Base-by-base conservation (phyloP, 176 grass and related monocot genomes). In the Avena sativa region DNA sequence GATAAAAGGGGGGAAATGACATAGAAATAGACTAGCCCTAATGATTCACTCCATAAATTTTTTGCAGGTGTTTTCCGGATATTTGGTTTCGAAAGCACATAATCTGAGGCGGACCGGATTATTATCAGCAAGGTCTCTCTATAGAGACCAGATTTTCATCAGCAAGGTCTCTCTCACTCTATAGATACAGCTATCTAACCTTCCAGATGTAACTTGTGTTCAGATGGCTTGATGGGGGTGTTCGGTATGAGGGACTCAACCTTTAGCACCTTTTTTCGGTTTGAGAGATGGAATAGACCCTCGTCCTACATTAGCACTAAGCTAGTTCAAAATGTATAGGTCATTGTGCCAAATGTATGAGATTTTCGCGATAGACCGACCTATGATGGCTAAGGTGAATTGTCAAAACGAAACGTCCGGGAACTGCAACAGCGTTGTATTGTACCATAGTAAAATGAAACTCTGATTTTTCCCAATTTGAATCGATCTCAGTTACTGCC, bases 41-140 rank as follows among this genome's bases (percentile, higher is more conserved):
- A 83, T 14, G 19, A 76, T 49, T 68, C 14, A 0, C 17, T 46
- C 30, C 26, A 4, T 83, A 15, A 43, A 8, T 43, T 61, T 81
- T 68, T 71, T 89, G 80, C 95, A 92, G 95, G 95, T 81, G 86
- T 97, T 62, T 94, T 97, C 66, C 81, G 95, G 19, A 92, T 97
- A 92, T 97, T 97, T 86, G 95, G 92, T 80, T 97, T 97, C 8
- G 90, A 97, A 87, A 97, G 73, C 83, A 85, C 92, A 63, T 80
- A 85, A 86, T 55, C 21, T 74, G 66, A 71, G n/a, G 57, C 59
- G 4, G 66, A 76, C 8, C 51, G 46, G 36, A 68, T 77, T 69
- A 51, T 28, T 46, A 20, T 68, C 28, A 47, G 58, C 73, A 74
- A 63, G 32, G 40, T 40, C 56, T 23, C 25, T 36, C 52, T 88